Evolutionary conservation across 345 rosid genomes (phyloP).

Genomic region (Ceriops zippeliana): DNA sequence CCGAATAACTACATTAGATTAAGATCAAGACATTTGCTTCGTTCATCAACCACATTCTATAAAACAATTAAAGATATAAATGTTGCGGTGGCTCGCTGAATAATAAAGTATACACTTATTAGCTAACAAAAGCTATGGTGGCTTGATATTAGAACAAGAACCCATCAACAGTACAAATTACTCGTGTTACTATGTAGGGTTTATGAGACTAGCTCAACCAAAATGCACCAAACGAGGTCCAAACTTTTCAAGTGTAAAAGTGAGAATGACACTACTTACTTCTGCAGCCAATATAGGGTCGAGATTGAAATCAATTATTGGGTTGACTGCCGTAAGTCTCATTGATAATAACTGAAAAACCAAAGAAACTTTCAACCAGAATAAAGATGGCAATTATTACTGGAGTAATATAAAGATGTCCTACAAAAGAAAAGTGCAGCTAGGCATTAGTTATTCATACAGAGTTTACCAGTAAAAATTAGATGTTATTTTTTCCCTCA

Average conservation of each 20-base stretch:
- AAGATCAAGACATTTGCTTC: not conserved
- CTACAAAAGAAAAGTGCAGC: too few relatives aligned
- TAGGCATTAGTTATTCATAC: not conserved
- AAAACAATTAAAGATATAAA: not conserved
- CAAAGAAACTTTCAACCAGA: conserved; percentile 3
- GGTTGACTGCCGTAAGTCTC: conserved; percentile 91
- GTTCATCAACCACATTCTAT: not conserved
- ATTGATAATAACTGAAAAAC: conserved; percentile 82
- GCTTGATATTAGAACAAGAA: not conserved
- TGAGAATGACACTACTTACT: conserved; percentile 41
- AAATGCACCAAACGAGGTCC: not conserved
- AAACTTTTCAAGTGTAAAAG: not conserved
- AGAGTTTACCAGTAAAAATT: too few relatives aligned
- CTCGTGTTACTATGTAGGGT: not conserved
- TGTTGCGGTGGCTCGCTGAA: not conserved
- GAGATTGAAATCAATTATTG: conserved; percentile 77
- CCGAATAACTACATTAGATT: not conserved
- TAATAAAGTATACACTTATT: not conserved
- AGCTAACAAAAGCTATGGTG: not conserved
- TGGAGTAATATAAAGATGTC: not conserved
- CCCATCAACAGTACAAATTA: not conserved
- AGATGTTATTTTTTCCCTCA: too few relatives aligned
- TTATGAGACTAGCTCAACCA: not conserved
- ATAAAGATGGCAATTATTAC: not conserved
- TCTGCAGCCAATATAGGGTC: conserved; percentile 69